Conservation (phyloP, 23 red algal species). For the Cyanidioschyzon merolae region DNA sequence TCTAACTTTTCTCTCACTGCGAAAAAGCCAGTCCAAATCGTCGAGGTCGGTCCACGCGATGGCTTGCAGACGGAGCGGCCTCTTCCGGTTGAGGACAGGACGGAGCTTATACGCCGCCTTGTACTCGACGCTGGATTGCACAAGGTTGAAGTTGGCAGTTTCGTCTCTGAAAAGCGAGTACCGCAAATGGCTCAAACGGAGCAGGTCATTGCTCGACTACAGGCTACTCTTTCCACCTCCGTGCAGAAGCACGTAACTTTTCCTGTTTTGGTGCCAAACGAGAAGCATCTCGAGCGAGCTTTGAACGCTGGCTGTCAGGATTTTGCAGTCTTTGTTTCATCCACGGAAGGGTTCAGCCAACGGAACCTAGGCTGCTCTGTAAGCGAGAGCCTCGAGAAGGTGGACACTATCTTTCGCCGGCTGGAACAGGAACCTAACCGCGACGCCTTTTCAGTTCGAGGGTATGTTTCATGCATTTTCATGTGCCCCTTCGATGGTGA, state of each 20-base stretch:
- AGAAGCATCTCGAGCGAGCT: constrained; percentile 45
- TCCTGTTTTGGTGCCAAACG: constrained; percentile 80
- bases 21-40: constrained; percentile 20
- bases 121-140: constrained; percentile 46
- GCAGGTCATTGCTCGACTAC: constrained; percentile 23
- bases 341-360: constrained; percentile 59
- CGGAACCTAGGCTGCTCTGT: constrained; percentile 71
- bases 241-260: constrained; percentile 28
- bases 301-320: constrained; percentile 41
- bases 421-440: constrained; percentile 20
- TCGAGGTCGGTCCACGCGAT: constrained; percentile 62
- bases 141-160: constrained; percentile 59
- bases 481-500: constrained; percentile 79
- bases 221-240: background rate
- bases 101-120: constrained; percentile 54
- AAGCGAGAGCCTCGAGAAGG: constrained; percentile 38
- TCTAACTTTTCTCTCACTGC: background rate
- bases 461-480: constrained; percentile 72
- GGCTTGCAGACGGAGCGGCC: constrained; percentile 82
- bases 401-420: constrained; percentile 17
- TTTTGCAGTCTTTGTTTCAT: constrained; percentile 71
- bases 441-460: constrained; percentile 34
- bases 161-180: constrained; percentile 64
- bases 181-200: constrained; percentile 69
- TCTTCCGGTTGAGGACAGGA: constrained; percentile 36